These are phyloP conservation scores for Phialophora chinensis DNA, from an alignment of 2,329 filamentous ascomycete genomes.

Conservation along the genomic window DNA sequence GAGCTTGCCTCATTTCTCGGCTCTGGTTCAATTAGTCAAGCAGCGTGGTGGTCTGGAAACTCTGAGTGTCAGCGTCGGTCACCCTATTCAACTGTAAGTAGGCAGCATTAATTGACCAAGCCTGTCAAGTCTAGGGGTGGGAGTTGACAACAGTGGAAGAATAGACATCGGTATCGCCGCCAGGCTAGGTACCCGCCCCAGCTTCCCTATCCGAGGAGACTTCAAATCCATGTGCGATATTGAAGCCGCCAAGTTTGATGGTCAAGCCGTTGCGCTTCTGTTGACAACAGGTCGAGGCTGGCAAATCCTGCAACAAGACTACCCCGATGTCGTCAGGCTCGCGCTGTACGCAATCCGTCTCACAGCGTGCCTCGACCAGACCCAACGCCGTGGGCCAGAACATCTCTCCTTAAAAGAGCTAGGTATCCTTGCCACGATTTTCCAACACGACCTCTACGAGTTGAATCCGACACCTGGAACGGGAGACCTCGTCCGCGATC, in stretches of 20 bases:
- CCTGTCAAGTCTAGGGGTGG: not conserved
- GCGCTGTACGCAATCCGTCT: slow-evolving; percentile 2
- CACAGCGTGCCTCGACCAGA: slow-evolving; percentile 5
- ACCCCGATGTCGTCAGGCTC: slow-evolving; percentile 2
- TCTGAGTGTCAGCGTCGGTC: slow-evolving; percentile 7
- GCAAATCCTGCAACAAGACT: not conserved
- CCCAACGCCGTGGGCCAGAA: not conserved
- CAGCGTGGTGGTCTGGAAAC: slow-evolving; percentile 4
- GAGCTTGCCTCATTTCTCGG: slow-evolving; percentile 7
- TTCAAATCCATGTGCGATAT: slow-evolving; percentile 5
- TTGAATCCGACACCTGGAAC: not conserved
- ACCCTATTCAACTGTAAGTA: slow-evolving; percentile 10
- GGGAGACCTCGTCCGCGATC: not conserved
- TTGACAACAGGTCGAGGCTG: slow-evolving; percentile 3
- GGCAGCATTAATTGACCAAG: not conserved
- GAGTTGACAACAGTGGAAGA: slow-evolving; percentile 2
- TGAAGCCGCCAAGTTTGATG: slow-evolving; percentile 5
- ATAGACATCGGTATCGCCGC: slow-evolving; percentile 8
- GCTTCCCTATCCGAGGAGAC: slow-evolving; percentile 7
- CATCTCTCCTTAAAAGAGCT: not conserved
- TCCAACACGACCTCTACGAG: slow-evolving; percentile 3
- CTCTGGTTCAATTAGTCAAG: slow-evolving; percentile 2
- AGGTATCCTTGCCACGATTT: slow-evolving; percentile 7
- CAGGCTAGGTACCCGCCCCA: slow-evolving; percentile 5
- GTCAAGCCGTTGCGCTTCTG: not conserved